Evolutionary conservation across 2,329 filamentous ascomycete genomes (phyloP).

Genomic region (Pseudopithomyces maydicus): DNA sequence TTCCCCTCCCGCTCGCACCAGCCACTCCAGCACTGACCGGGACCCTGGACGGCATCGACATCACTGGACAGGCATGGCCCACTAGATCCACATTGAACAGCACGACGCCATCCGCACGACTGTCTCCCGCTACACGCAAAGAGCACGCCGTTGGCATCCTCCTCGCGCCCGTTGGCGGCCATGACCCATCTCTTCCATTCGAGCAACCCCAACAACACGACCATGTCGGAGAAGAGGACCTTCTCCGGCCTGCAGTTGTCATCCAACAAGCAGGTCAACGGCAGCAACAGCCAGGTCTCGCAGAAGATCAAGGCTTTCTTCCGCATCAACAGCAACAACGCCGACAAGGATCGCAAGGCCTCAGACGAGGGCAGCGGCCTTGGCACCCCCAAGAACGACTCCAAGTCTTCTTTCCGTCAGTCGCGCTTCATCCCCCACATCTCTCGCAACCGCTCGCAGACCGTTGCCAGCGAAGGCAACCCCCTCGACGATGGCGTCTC

Average conservation of each 20-base stretch:
- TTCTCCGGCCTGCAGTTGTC: conserved; percentile 54
- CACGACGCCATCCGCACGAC: conserved; percentile 20
- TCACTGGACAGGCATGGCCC: conserved; percentile 34
- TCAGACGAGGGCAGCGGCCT: conserved; percentile 42
- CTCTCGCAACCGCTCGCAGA: conserved; percentile 84
- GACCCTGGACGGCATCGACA: conserved; percentile 22
- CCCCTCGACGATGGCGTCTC: conserved; percentile 86
- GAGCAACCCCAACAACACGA: conserved; percentile 35
- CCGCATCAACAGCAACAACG: conserved; percentile 64
- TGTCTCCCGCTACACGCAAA: conserved; percentile 13
- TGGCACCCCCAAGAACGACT: conserved; percentile 60
- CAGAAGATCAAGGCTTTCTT: conserved; percentile 73
- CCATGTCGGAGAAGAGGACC: conserved; percentile 53
- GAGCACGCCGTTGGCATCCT: conserved; percentile 9
- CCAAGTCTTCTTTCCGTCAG: conserved; percentile 75
- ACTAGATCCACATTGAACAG: conserved; percentile 29
- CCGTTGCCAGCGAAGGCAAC: conserved; percentile 91
- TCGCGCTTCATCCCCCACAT: conserved; percentile 88
- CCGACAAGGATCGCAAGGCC: conserved; percentile 49
- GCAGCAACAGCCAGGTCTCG: conserved; percentile 60
- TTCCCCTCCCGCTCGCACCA: conserved; percentile 25
- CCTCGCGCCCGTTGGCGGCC: conserved; percentile 10
- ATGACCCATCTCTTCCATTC: conserved; percentile 53
- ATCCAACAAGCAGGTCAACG: conserved; percentile 54
- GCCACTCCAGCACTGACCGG: conserved; percentile 25